Evolutionary conservation across 2,329 filamentous ascomycete genomes (phyloP), one percentile per base, ranked within the genome.

Genomic region (Aspergillus sp.): DNA sequence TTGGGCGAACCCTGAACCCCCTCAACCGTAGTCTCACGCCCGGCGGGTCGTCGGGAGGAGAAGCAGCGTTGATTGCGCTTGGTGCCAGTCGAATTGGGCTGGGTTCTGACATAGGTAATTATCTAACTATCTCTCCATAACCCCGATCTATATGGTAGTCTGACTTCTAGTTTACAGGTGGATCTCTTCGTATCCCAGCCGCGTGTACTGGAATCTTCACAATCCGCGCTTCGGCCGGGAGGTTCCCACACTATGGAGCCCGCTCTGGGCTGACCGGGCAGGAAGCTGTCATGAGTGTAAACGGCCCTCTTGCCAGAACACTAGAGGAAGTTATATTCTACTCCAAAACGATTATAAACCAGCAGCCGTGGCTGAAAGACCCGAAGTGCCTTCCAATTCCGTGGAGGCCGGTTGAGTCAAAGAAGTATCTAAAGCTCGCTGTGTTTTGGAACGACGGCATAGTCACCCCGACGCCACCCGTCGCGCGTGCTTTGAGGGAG

Each of bases 241-340:
- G 74, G 11, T 75, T 77, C 59, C 75, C 75, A 41, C 67, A 70
- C 35, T 74, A 54, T 21, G 52, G 56, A 11, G 63, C 63, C 2
- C 73, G 83, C 43, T 85, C 83, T 1, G 85, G 85, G 7, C 79
- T 89, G 70, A 80, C 83, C 1, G 87, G 87, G 2, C 86, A 89
- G 66, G 87, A 89, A 68, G 83, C 85, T 2, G 83, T 89, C 0
- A 77, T 79, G 52, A 85, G 83, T 17, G 84, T 88, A 33, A 87
- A 88, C 62, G 87, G 87, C 0, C 87, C 87, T 0, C 78, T 90
- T 76, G 80, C 82, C 1, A 77, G 77, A 27, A 82, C 80, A 0
- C 72, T 89, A 0, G 75, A 76, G 6, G 85, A 87, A 58, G 75
- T 88, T 1, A 77, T 79, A 41, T 58, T 83, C 3, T 88, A 85